Evolutionary conservation across 2,329 filamentous ascomycete species (phyloP), one percentile per base, ranked within the genome.

Genomic region (Trichocomaceae sp.): DNA sequence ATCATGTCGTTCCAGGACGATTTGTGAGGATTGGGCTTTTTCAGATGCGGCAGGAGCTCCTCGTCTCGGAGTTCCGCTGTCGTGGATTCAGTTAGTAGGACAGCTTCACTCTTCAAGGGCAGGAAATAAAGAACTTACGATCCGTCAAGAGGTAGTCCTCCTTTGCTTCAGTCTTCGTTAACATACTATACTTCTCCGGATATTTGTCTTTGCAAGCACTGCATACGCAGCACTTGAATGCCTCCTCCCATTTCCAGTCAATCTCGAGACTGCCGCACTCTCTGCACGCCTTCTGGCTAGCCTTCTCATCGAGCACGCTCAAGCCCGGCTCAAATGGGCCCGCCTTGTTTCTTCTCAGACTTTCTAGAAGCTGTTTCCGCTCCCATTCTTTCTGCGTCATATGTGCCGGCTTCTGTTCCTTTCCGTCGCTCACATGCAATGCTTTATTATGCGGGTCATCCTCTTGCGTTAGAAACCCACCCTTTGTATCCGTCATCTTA

Each of bases 1-100:
- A 96, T 96, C 93, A 99, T 99, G 76, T 95, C 90, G 70, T 96
- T 90, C 89, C 90, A 99, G 56, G 91, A 90, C 0, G 87, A 84
- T 69, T 96, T 96, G 73, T 96, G 93, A 0, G 93, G 93, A 64
- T 99, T 99, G 1, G 93, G 92, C 33, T 86, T 85, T 52, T 88
- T 87, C 8, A 99, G 79, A 69, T 95, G 91, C 0, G 92, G 92
- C 0, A 99, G 78, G 1, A 99, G 77, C 15, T 91, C 87, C 55
- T 84, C 81, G 65, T 99, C 93, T 63, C 87, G 86, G n/a, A 99
- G 80, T 70, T 99, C 93, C 35, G 91, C 88, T 88, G 60, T 15
- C 48, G 15, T 20, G 44, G 13, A 29, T 29, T 45, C 29, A 35
- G 31, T 35, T 8, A 35, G 31, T 5, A 35, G n/a, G 23, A 26